These are phyloP conservation scores for Eragrostis curvula DNA, from an alignment of 176 grass and related monocot genomes.

Conservation along the genomic window DNA sequence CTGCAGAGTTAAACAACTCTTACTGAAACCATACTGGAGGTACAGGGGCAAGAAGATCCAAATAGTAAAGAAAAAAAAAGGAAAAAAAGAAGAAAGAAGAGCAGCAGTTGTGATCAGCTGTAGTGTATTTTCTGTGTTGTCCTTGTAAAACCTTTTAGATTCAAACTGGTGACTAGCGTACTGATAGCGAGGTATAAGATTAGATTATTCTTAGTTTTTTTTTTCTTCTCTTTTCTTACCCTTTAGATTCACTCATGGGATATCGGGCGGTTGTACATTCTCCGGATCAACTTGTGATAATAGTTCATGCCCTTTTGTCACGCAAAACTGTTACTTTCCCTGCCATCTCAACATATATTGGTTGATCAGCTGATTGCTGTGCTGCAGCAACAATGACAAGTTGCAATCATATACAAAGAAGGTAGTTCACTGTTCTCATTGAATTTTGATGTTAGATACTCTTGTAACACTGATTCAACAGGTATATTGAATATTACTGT, in stretches of 20 bases:
- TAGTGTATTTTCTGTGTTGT: conserved; percentile 39
- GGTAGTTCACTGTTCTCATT: neutral
- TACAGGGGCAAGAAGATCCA: conserved; percentile 31
- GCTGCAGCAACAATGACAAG: neutral
- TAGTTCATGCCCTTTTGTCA: conserved; percentile 44
- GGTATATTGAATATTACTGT: neutral
- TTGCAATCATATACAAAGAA: neutral
- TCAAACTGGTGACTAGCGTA: conserved; percentile 58
- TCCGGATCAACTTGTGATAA: conserved; percentile 53
- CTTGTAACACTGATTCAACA: neutral
- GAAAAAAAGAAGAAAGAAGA: conserved; percentile 35
- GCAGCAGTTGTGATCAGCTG: conserved; percentile 37
- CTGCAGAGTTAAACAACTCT: conserved; percentile 42
- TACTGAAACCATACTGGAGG: conserved; percentile 26
- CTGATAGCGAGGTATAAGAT: conserved; percentile 69
- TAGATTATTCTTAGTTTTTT: conserved; percentile 62
- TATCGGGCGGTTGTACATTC: conserved; percentile 63
- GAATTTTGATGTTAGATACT: neutral
- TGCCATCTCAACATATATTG: neutral
- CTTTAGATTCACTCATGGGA: conserved; percentile 35
- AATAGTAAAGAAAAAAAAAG: neutral
- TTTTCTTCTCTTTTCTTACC: neutral
- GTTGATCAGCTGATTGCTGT: neutral
- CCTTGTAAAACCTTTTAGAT: conserved; percentile 50
- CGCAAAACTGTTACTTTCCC: neutral